Evolutionary conservation across 345 rosid species (phyloP).

Genomic region (Heritiera littoralis): DNA sequence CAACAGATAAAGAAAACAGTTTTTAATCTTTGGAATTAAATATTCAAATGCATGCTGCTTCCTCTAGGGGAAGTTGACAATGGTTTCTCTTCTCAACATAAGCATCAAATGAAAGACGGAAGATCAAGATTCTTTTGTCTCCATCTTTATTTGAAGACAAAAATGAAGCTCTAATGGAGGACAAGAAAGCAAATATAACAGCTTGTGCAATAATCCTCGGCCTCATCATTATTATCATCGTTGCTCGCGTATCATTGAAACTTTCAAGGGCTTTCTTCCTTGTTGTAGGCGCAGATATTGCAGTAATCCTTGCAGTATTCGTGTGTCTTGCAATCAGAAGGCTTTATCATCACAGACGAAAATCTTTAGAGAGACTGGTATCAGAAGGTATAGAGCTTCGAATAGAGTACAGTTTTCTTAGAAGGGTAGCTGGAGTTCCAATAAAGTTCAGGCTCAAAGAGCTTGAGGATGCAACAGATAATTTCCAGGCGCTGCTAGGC

Average conservation of each 20-base stretch:
- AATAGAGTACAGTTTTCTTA: slow-evolving; percentile 73
- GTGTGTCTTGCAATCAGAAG: slow-evolving; percentile 41
- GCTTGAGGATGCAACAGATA: slow-evolving; percentile 81
- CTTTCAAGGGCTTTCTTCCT: slow-evolving; percentile 68
- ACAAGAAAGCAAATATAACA: slow-evolving; percentile 57
- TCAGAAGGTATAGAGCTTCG: slow-evolving; percentile 74
- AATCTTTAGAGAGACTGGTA: slow-evolving; percentile 39
- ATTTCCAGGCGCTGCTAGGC: slow-evolving; percentile 56
- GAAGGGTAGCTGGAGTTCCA: slow-evolving; percentile 85
- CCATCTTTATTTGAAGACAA: not conserved
- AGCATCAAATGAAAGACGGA: not conserved
- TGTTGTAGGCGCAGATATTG: slow-evolving; percentile 58
- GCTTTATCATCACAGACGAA: slow-evolving; percentile 50
- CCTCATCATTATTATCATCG: slow-evolving; percentile 45
- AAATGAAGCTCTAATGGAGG: slow-evolving; percentile 62
- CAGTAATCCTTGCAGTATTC: slow-evolving; percentile 60
- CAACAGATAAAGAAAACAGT: not conserved
- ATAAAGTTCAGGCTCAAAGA: slow-evolving; percentile 61
- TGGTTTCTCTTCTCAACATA: not conserved
- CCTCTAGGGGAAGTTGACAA: slow-evolving; percentile 1
- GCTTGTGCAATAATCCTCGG: slow-evolving; percentile 28
- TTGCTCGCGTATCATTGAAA: slow-evolving; percentile 44
- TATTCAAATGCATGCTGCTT: not conserved
- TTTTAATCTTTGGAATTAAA: not conserved
- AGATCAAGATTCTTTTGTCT: not conserved